phyloP scores from a whole-genome alignment of 2,329 filamentous ascomycete species.

The Diaporthe velutina region DNA sequence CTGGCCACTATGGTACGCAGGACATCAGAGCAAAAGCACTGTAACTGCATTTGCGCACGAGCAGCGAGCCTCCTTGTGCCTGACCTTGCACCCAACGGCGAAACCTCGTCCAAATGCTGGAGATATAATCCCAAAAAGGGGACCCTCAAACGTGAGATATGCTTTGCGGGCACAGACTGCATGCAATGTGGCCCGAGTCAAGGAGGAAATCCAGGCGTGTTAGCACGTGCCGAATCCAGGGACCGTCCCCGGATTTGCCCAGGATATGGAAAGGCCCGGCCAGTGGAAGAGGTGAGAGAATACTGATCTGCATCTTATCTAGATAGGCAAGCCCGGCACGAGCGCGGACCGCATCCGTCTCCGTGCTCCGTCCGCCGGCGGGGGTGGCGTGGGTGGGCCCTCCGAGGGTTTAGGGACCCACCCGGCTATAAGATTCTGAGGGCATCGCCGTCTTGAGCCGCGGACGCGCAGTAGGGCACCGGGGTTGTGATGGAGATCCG shows the following conservation, averaged over 20 bases:
- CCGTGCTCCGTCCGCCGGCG: slow-evolving; percentile 7
- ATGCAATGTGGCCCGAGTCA: slow-evolving; percentile 17
- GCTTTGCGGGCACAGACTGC: slow-evolving; percentile 6
- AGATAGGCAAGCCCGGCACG: slow-evolving; percentile 22
- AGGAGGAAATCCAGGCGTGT: not conserved
- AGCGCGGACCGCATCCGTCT: slow-evolving; percentile 24
- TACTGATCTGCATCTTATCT: slow-evolving; percentile 27
- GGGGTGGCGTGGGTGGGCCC: not conserved
- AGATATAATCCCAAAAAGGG: not conserved
- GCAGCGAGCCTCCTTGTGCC: not conserved
- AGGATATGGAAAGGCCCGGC: not conserved
- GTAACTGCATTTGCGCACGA: not conserved
- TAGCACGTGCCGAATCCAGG: slow-evolving; percentile 7
- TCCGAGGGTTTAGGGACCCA: not conserved
- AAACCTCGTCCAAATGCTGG: slow-evolving; percentile 17
- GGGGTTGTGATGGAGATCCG: not conserved
- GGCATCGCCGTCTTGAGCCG: not conserved
- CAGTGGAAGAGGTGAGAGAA: not conserved
- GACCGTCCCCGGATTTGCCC: slow-evolving; percentile 23
- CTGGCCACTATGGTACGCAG: not conserved
- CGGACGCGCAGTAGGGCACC: not conserved
- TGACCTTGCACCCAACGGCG: not conserved
- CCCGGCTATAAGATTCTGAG: not conserved
- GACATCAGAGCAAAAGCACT: slow-evolving; percentile 1
- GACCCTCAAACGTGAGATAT: slow-evolving; percentile 5